Evolutionary conservation across 495 filamentous ascomycete species (phyloP), one percentile per base, ranked within the genome.

Genomic region (Geoglossum glabrum): DNA sequence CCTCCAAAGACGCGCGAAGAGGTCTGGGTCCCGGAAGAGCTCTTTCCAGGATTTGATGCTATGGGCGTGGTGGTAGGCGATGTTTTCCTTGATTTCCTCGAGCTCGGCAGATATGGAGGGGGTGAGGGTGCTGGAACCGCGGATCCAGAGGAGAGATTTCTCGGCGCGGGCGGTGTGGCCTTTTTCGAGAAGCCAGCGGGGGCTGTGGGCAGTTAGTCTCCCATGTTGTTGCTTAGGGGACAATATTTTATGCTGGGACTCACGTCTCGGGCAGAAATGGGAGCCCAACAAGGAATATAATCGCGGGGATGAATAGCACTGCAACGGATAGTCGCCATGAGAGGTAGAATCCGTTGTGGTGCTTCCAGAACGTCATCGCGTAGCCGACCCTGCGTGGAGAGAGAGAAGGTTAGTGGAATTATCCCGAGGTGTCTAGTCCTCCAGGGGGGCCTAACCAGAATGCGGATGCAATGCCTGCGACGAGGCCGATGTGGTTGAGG

Each of bases 401-500:
- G 13, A 17, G 36, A 17, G 36, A 34, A n/a, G n/a, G n/a, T n/a
- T n/a, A n/a, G n/a, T n/a, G n/a, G n/a, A n/a, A n/a, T n/a, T n/a
- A n/a, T n/a, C n/a, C n/a, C n/a, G n/a, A n/a, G n/a, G n/a, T n/a
- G n/a, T n/a, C n/a, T n/a, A n/a, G n/a, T n/a, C n/a, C n/a, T n/a
- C n/a, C n/a, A n/a, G n/a, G 11, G 31, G 11, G 5, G 31, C 5
- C 31, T 34, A 5, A 78, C 76, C 77, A 80, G 57, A 80, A 77
- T 0, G 76, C 77, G 1, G 58, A 52, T 0, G 74, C 74, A 1
- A 80, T 58, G 33, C 77, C 76, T 11, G 69, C 68, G 34, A 79
- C 72, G 52, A 80, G 71, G 5, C 77, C 76, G 60, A 79, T 70
- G 54, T 80, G 77, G 60, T 79, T 79, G 61, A 79, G 67, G 25